Evolutionary conservation across 2,329 filamentous ascomycete species (phyloP), one percentile per base, ranked within the genome.

Genomic region (Fusarium phyllophilum): DNA sequence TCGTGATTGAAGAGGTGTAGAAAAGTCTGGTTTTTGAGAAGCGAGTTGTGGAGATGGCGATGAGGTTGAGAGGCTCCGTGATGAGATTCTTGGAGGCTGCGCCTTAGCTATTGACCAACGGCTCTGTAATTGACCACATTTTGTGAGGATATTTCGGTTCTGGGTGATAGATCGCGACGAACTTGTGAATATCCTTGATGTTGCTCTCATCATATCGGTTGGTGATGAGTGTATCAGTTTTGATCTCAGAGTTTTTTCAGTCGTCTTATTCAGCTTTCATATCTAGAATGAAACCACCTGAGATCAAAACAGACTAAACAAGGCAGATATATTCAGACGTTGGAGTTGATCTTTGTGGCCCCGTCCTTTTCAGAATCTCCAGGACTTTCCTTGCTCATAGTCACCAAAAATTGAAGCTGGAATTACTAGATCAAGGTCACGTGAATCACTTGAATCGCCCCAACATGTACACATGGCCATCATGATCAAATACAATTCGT

Each of bases 1-100:
- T 4, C 78, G 75, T 26, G 81, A 72, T 68, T 78, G 59, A 49
- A 89, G 66, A 79, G 86, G 20, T 82, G 83, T 8, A 83, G 86
- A 29, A 90, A 92, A 68, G 60, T 56, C 34, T 65, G 74, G 74
- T 18, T 41, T 75, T 46, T 60, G 54, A 56, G 75, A 59, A 56
- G 59, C 31, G 14, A 38, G 45, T 38, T 56, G 72, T n/a, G 6
- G 51, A 45, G 52, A 36, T 38, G 52, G 20, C 52, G 61, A 45
- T 59, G 69, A 42, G 12, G 52, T 66, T 38, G 45, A 49, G 31
- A 56, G 31, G 22, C 45, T 31, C 29, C 26, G 49, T n/a, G 63
- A 55, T 46, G 60, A 17, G 26, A 36, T 34, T 29, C 42, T 56
- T 20, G 58, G 29, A 45, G 41, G 17, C 17, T 51, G 36, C n/a